Base-by-base conservation (phyloP, 768 basidiomycete genomes). In the Agrocybe praecox region DNA sequence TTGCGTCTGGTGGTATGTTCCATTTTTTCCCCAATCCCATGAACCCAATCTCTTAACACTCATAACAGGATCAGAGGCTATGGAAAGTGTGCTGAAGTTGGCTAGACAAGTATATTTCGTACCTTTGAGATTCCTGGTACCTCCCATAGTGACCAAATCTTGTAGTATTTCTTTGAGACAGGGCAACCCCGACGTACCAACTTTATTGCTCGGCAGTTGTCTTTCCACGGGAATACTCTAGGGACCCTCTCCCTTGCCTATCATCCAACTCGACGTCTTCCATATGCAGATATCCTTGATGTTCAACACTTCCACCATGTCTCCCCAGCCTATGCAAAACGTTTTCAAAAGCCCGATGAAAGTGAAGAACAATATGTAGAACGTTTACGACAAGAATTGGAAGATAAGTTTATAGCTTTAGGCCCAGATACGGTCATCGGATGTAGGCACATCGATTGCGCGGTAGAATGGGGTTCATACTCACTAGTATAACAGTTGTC, bases 171-270 rank as follows among this genome's bases (percentile, higher is more conserved):
- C 61, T 75, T 79, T 15, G 90, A 92, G 65, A 84, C 76, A 0
- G 83, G 84, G 2, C 89, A 94, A 68, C 76, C 82, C 0, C 72
- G 88, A 63, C 84, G 94, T 52, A 85, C 61, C 54, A 89, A 93
- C 62, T 94, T 89, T 65, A 93, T 96, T 61, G 91, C 82, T 23
- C 82, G 92, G 10, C 69, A 87, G 29, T 73, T 93, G 33, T 91
- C 90, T 2, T 96, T 86, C 74, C 94, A 96, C 67, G 94, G 94
- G 1, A 95, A 94, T 67, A 91, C 91, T 2, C 63, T 93, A 23
- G 80, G 77, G 33, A 89, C 89, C 0, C 73, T 94, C 19, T 83
- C 88, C 15, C 74, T 93, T 18, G 84, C 84, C 2, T 76, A 83
- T 60, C 87, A 94, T 63, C 86, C 89, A 4, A 63, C 70, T 47